Base-by-base conservation (phyloP, 768 basidiomycete genomes). In the Boletus rufocinnamomeus region DNA sequence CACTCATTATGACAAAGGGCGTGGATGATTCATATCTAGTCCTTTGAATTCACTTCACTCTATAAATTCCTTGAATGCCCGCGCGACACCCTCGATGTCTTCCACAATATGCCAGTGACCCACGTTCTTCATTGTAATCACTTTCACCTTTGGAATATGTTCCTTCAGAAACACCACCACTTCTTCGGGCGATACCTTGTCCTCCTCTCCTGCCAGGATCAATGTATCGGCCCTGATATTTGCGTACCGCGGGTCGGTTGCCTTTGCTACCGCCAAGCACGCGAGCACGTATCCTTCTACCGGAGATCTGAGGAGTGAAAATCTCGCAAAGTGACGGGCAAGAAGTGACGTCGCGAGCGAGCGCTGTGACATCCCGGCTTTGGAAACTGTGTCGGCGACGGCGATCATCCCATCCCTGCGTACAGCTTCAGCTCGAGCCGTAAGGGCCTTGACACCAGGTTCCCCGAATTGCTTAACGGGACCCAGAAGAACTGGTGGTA, bases 331-430 rank as follows among this genome's bases (percentile, higher is more conserved):
- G 28, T 56, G 54, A 35, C 54, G 45, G 0, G 48, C 45, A 43
- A 52, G 55, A 45, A 25, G 23, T 25, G 37, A 53, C 6, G 35
- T 54, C 25, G 23, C 48, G 7, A 55, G 57, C 40, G 52, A 51
- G 25, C 53, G 50, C n/a, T 25, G 23, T 2, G 51, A 60, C 51
- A 60, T 45, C 32, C 51, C 50, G 19, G 37, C 40, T 37, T 43
- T 64, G 23, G 48, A 50, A 16, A 60, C 11, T 9, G 53, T 28
- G 30, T 56, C 49, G 1, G 44, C 49, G 23, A 60, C 23, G 14
- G 51, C 51, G 38, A 60, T 50, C 57, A 64, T 60, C 43, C 54
- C 54, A 27, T 49, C 55, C n/a, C 44, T 54, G 48, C 38, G 23
- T 21, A 56, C 54, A 6, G 34, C 52, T 32, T 52, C 57, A 21